A percentile compares a stretch with the other conserved stretches of the same genome.
Conservation (phyloP, 805 yeast genomes). For the Torulaspora franciscae region DNA sequence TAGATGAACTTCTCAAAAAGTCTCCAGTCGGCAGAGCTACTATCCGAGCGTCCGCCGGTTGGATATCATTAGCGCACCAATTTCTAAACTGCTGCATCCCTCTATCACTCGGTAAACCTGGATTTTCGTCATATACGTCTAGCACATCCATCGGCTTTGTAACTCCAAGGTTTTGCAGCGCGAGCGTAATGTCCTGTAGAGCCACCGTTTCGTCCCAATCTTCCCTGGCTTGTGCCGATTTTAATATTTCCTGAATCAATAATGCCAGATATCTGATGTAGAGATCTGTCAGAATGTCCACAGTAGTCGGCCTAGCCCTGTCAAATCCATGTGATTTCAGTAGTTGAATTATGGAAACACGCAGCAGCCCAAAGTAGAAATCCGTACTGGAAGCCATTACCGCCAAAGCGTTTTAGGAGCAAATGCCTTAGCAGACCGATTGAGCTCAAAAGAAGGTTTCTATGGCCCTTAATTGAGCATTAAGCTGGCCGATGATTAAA, state of each 20-base stretch:
- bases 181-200: conserved; percentile 63
- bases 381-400: conserved; percentile 33
- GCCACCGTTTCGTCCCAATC: conserved; percentile 44
- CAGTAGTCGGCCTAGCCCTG: conserved; percentile 60
- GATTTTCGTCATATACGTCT: conserved; percentile 49
- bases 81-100: conserved; percentile 49
- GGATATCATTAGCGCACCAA: conserved; percentile 49
- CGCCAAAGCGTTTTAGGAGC: no score
- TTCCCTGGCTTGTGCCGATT: conserved; percentile 46
- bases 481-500: background rate
- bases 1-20: conserved; percentile 18
- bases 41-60: conserved; percentile 42
- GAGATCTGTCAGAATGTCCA: conserved; percentile 75
- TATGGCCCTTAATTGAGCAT: background rate
- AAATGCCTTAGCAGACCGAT: background rate
- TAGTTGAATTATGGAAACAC: conserved; percentile 49
- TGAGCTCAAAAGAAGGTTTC: background rate
- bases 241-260: conserved; percentile 46
- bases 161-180: conserved; percentile 58
- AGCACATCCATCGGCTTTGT: conserved; percentile 53
- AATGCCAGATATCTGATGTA: conserved; percentile 58
- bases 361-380: conserved; percentile 44
- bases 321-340: conserved; percentile 83
- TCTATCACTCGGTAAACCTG: conserved; percentile 40
- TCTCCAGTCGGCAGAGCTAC: conserved; percentile 36